Base-by-base conservation (phyloP, 371 early-diverging fungal species). In the Apophysomyces sp. region DNA sequence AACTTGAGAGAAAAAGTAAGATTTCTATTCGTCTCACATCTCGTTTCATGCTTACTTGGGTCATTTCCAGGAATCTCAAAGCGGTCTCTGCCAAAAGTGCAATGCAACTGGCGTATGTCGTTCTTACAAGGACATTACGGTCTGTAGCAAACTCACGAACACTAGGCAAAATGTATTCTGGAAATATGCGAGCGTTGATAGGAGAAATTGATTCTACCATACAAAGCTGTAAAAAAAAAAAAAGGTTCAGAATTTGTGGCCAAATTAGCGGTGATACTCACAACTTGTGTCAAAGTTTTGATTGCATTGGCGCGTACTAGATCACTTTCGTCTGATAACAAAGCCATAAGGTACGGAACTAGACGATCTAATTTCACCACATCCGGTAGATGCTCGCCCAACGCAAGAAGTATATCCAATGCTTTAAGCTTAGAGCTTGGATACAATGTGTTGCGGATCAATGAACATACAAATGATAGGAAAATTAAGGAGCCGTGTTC, bases 161-260 rank as follows among this genome's bases (percentile, higher is more conserved):
- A 16, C 83, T 82, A 3, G 95, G 95, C 26, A 95, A 69, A 30
- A 98, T 85, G 63, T 94, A 95, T 63, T 95, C 96, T 15, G 91
- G 91, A 59, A 96, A 96, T 4, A 98, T 89, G 13, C 86, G 85
- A 15, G 89, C 89, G 66, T 96, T 94, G 54, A 89, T 89, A 1
- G 92, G 86, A 9, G 91, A 86, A 15, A 96, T 82, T 0, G 86
- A 84, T 55, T 90, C 87, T 6, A 95, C 89, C 61, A 84, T 85
- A 21, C 81, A 72, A n/a, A 97, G 73, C 91, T 92, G 40, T 9
- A 29, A 0, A 28, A 39, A 32, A 55, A 37, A 29, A 49, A 37
- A n/a, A 11, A 51, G n/a, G 24, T 15, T 40, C 21, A 13, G 34
- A 30, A 12, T 4, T 2, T 44, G 55, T 18, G 28, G 7, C 27